Base-by-base conservation (phyloP, 805 yeast species). In the Nadsonia fulvescens region DNA sequence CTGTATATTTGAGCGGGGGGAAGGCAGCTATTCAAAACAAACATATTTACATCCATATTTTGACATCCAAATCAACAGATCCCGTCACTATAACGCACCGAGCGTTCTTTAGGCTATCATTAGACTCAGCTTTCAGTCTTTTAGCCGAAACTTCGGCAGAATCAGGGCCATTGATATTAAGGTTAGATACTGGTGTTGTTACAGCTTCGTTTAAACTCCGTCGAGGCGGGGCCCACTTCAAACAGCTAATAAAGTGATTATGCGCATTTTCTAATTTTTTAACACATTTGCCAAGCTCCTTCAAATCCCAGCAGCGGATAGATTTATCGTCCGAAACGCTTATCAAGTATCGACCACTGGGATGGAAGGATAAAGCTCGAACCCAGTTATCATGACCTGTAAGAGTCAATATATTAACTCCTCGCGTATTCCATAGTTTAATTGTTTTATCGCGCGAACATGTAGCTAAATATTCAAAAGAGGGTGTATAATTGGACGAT, bases 361-460 rank as follows among this genome's bases (percentile, higher is more conserved):
- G 92, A 47, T 81, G 93, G 24, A 75, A 50, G 6, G 54, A 53
- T 5, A 82, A 39, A 5, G 69, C 63, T 33, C 74, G 65, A 1
- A 86, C 75, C 96, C 96, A 83, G 6, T 89, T 76, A 25, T 68
- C 66, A 47, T 83, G 95, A 2, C 89, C 94, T 5, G 51, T 40
- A 7, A 79, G 50, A 11, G 69, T 67, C 13, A 59, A 55, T 1
- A 79, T 39, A 14, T 66, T 51, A 38, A 56, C 60, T 3, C 77
- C 86, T 24, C 70, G 66, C 1, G 69, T 62, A 24, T 69, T 56
- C 94, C 94, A 83, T 10, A 83, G 52, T 35, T 67, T 65, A 13
- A 83, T 58, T 2, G 62, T 40, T 39, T 74, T 71, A 48, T 83
- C 94, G 39, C 95, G 58, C 1, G 86, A 78, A 12, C 73, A 79